A percentile compares a stretch with the other conserved stretches of the same genome.
Evolutionary conservation across 352 stramenopile species (phyloP).

Genomic region (Globisporangium ultimum): DNA sequence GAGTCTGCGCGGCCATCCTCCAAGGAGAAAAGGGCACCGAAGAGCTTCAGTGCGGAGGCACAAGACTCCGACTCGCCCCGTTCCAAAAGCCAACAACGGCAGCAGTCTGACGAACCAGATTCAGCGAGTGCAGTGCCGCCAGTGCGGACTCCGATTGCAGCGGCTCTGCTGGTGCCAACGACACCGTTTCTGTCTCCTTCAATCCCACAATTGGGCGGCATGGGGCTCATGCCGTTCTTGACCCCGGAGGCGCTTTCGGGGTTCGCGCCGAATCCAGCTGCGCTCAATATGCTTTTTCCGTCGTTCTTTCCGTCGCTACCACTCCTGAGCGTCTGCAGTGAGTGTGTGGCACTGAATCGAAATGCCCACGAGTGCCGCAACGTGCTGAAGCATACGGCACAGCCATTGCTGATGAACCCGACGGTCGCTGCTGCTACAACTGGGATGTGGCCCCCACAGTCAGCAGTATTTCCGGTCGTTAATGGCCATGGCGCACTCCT

Average conservation of each 20-base stretch:
- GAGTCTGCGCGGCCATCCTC: background rate
- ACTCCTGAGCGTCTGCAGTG: constrained; percentile 21
- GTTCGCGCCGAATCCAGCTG: constrained; percentile 30
- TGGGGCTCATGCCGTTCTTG: constrained; percentile 9
- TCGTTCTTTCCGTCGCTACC: constrained; percentile 24
- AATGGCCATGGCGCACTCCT: constrained; percentile 15
- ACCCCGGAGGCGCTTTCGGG: constrained; percentile 20
- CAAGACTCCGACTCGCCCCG: constrained; percentile 2
- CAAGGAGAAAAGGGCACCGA: background rate
- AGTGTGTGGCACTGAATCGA: constrained; percentile 18
- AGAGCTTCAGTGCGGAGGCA: background rate
- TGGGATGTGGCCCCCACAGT: constrained; percentile 9
- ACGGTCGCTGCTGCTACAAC: background rate
- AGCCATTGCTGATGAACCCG: constrained; percentile 20
- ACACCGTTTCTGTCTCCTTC: background rate
- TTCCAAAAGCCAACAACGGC: background rate
- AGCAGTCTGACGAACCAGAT: background rate
- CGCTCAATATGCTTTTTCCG: constrained; percentile 37
- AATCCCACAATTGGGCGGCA: constrained; percentile 5
- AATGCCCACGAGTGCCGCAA: constrained; percentile 26
- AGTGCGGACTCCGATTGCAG: constrained; percentile 4
- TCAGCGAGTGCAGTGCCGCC: background rate
- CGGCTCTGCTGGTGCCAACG: constrained; percentile 2
- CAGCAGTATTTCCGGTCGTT: background rate
- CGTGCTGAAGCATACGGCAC: constrained; percentile 26